Conservation (phyloP, 768 basidiomycete genomes). For the Coprinellus micaceus region DNA sequence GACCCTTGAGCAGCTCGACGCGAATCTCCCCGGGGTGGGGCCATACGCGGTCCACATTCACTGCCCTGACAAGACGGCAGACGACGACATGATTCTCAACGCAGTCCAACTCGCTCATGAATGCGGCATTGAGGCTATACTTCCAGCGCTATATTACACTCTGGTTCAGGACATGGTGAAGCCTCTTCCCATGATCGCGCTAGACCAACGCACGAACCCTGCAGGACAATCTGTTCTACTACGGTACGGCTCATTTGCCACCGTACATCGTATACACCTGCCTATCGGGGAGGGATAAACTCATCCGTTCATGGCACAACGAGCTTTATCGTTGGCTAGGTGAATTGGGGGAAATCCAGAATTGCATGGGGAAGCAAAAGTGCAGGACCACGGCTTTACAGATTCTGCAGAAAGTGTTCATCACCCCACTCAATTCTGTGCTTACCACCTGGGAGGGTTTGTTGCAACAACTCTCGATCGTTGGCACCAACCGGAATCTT, state of each 20-base stretch:
- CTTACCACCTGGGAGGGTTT: too few species aligned
- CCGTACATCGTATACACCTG: not conserved
- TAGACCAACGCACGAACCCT: too few species aligned
- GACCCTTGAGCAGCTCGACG: not conserved
- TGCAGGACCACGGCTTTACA: not conserved
- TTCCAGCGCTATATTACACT: constrained; percentile 2
- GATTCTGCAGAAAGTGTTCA: not conserved
- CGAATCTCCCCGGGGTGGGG: too few species aligned
- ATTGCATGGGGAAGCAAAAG: too few species aligned
- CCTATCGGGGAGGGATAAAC: not conserved
- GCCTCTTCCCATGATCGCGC: not conserved
- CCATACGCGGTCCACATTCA: too few species aligned
- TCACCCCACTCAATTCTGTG: not conserved
- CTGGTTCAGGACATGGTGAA: not conserved
- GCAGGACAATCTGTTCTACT: too few species aligned
- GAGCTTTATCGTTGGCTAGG: not conserved
- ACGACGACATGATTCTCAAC: not conserved
- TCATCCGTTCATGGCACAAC: not conserved
- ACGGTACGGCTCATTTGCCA: not conserved
- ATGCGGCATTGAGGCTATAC: not conserved
- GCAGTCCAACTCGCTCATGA: constrained; percentile 8
- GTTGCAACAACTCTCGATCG: too few species aligned
- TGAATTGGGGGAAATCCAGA: not conserved
- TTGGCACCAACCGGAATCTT: too few species aligned
- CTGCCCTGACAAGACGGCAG: not conserved